Evolutionary conservation across 108 stramenopile species (phyloP).

Genomic region (Discostella stelligeroides): DNA sequence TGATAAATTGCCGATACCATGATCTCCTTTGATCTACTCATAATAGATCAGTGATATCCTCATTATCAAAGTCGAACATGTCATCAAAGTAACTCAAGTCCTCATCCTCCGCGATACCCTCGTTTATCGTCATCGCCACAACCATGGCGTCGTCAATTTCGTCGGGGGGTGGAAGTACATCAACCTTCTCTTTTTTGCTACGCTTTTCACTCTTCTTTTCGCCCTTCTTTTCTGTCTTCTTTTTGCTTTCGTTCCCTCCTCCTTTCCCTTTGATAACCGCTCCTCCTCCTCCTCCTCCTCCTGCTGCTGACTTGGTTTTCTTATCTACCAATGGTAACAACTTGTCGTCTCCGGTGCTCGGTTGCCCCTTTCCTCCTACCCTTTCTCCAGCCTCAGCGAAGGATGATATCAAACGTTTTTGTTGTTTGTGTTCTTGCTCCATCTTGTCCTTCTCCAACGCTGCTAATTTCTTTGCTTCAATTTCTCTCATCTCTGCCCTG

Average conservation of each 20-base stretch:
- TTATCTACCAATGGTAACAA: too few species aligned
- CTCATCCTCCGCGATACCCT: conserved; percentile 52
- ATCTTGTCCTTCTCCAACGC: conserved; percentile 22
- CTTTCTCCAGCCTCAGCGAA: neutral
- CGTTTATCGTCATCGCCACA: conserved; percentile 52
- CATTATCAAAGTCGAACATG: conserved; percentile 64
- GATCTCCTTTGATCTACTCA: neutral
- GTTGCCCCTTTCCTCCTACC: conserved; percentile 38
- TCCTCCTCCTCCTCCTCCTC: neutral
- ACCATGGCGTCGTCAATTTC: conserved; percentile 63
- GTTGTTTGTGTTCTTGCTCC: conserved; percentile 32
- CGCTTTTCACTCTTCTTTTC: conserved; percentile 35
- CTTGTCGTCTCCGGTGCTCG: too few species aligned
- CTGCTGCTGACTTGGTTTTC: too few species aligned
- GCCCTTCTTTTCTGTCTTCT: conserved; percentile 43
- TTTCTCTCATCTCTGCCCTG: conserved; percentile 58
- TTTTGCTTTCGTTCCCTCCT: conserved; percentile 16
- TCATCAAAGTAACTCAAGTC: conserved; percentile 57
- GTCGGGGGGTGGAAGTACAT: conserved; percentile 13
- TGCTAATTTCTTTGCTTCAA: conserved; percentile 31
- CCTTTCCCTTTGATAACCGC: neutral
- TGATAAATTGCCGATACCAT: neutral
- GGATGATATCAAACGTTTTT: conserved; percentile 5
- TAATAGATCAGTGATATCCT: conserved; percentile 53
- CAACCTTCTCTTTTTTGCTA: conserved; percentile 36